These are phyloP conservation scores for Aspergillus incahuasiensis DNA, from an alignment of 495 filamentous ascomycete species.

Conservation along the genomic window DNA sequence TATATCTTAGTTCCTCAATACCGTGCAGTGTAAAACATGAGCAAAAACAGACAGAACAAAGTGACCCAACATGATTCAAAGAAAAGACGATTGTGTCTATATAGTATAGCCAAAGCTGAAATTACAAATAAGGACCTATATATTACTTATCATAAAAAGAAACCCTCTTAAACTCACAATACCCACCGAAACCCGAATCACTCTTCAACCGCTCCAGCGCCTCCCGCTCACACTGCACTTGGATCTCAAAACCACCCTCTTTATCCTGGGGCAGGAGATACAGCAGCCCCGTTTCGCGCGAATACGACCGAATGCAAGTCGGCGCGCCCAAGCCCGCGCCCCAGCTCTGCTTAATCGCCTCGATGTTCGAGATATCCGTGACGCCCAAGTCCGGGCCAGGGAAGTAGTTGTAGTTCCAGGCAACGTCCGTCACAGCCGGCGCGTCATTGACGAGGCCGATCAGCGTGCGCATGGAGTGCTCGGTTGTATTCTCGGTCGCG, in stretches of 20 bases:
- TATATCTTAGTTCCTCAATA: too few species aligned
- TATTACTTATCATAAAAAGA: not conserved
- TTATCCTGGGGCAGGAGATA: conserved; percentile 10
- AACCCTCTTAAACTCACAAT: conserved; percentile 5
- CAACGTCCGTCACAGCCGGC: conserved; percentile 7
- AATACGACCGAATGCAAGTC: not conserved
- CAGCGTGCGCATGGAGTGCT: conserved; percentile 3
- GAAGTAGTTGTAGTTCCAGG: conserved; percentile 12
- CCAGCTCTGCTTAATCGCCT: conserved; percentile 5
- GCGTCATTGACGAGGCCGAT: conserved; percentile 8
- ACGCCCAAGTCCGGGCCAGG: conserved; percentile 8
- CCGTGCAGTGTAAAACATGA: too few species aligned
- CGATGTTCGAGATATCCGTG: conserved; percentile 8
- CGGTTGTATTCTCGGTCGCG: conserved; percentile 2
- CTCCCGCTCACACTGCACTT: conserved; percentile 10
- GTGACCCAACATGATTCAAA: too few species aligned
- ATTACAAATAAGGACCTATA: too few species aligned
- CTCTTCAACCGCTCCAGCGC: conserved; percentile 4
- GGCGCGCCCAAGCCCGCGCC: not conserved
- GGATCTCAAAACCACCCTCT: conserved; percentile 9
- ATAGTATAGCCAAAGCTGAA: too few species aligned
- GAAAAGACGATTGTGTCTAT: too few species aligned
- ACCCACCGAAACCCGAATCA: not conserved
- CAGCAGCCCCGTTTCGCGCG: conserved; percentile 6
- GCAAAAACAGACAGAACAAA: too few species aligned